A percentile compares a stretch with the other conserved stretches of the same genome.
Conservation (phyloP, 441 rosid genomes). For the Lepidium campestre region DNA sequence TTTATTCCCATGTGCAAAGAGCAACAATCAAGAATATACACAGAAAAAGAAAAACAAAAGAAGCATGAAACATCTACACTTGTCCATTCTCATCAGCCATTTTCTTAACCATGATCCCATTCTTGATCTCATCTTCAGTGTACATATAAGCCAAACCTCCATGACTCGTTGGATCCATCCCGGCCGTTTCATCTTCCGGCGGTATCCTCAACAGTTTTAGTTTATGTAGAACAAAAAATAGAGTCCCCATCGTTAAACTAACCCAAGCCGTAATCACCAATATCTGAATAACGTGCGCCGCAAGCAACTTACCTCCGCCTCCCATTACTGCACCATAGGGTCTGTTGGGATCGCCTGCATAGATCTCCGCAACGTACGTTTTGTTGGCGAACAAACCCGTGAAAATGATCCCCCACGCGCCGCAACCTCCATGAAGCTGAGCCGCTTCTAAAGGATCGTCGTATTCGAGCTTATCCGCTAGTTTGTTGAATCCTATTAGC, state of each 20-base stretch:
- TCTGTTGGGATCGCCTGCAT: slow-evolving; percentile 32
- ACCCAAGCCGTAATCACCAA: slow-evolving; percentile 47
- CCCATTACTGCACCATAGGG: slow-evolving; percentile 52
- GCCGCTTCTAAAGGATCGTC: slow-evolving; percentile 46
- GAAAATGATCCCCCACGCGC: slow-evolving; percentile 46
- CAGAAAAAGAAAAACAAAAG: neutral
- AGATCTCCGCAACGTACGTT: slow-evolving; percentile 41
- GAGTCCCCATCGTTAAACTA: slow-evolving; percentile 32
- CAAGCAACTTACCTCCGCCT: slow-evolving; percentile 46
- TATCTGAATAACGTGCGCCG: slow-evolving; percentile 51
- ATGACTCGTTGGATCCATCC: slow-evolving; percentile 62
- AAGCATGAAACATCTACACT: neutral
- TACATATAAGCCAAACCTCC: slow-evolving; percentile 59
- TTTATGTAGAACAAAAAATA: slow-evolving; percentile 40
- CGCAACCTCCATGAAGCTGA: slow-evolving; percentile 42
- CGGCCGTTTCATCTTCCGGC: slow-evolving; percentile 50
- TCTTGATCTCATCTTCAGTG: slow-evolving; percentile 30
- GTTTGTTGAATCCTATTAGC: slow-evolving; percentile 31
- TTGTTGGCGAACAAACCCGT: slow-evolving; percentile 51
- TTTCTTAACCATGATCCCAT: slow-evolving; percentile 15
- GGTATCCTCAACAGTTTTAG: slow-evolving; percentile 48
- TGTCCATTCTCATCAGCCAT: neutral
- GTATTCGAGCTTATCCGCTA: slow-evolving; percentile 26
- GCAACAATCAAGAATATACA: neutral
- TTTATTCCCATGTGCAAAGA: slow-evolving; percentile 6